Evolutionary conservation across 2,329 filamentous ascomycete genomes (phyloP).

Genomic region (Verticillium zaregamsianum): DNA sequence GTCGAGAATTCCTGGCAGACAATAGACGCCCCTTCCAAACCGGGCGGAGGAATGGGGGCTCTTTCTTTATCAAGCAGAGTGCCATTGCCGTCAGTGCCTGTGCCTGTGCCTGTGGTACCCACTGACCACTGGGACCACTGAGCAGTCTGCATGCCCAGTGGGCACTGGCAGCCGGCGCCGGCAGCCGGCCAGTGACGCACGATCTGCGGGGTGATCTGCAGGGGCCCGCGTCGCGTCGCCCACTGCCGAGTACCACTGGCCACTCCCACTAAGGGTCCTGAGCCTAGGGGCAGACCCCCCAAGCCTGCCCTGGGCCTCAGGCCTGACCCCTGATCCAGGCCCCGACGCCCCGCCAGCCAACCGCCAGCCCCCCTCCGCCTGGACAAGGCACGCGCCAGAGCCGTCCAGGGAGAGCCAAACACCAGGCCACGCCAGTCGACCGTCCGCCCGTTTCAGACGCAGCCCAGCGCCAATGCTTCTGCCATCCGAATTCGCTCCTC

Average conservation of each 20-base stretch:
- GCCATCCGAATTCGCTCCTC: not conserved
- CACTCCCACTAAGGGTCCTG: too few relatives aligned
- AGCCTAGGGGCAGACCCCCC: too few relatives aligned
- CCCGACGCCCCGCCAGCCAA: not conserved
- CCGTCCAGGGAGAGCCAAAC: not conserved
- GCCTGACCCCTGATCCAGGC: not conserved
- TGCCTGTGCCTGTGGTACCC: too few relatives aligned
- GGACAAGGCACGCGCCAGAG: too few relatives aligned
- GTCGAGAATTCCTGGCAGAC: not conserved
- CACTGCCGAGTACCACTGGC: not conserved
- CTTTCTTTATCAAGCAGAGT: not conserved
- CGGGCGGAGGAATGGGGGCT: not conserved
- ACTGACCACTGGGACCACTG: too few relatives aligned
- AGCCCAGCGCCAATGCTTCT: not conserved
- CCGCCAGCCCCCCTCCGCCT: too few relatives aligned
- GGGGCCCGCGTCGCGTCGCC: not conserved
- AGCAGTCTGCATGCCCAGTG: too few relatives aligned
- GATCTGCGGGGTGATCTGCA: not conserved
- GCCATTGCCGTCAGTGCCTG: not conserved
- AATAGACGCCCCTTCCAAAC: not conserved
- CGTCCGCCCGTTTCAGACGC: not conserved
- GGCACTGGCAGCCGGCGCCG: not conserved
- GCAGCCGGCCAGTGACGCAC: not conserved
- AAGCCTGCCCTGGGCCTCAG: too few relatives aligned
- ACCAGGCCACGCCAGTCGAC: not conserved